Evolutionary conservation across 2,329 filamentous ascomycete species (phyloP), one percentile per base, ranked within the genome.

Genomic region (Tympanopsis confertula): DNA sequence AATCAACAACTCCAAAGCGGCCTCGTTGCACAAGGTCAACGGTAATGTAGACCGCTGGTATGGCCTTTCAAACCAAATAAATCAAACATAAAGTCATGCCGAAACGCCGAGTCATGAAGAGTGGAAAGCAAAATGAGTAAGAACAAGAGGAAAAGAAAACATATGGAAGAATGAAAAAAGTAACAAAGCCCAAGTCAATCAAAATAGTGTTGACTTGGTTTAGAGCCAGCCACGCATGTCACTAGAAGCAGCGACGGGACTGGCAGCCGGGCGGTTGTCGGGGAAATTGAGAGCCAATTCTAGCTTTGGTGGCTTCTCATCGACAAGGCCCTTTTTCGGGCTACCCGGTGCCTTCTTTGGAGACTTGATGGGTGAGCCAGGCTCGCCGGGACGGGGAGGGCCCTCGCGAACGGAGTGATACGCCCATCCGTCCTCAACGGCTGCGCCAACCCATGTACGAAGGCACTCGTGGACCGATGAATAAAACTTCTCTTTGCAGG

Each of bases 401-500:
- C 30, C 30, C 30, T 33, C 30, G 12, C 30, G 30, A 17, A 33
- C 15, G 15, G 17, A 33, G 12, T 10, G 10, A 15, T 33, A 33
- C 15, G 30, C 10, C 78, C 78, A 82, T 19, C 65, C 72, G 50
- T 82, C 78, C 40, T 74, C 75, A 13, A 61, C 59, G 3, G 74
- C 75, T 1, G 78, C 78, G 5, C 66, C 68, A 10, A 81, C 68
- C 75, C 76, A 82, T 4, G 71, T 73, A 37, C 68, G 69, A 39
- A 82, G 57, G 5, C 72, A 75, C 45, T 78, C 74, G 46, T 82
- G 78, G 2, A 82, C 71, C 18, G 72, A 68, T 2, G 70, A 71
- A 49, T 82, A 81, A 50, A 81, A 78, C 45, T 81, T 81, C 49
- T 80, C 76, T 49, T 81, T 82, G 57, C 77, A 82, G 3, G 74